Evolutionary conservation across 805 yeast species (phyloP), one percentile per base, ranked within the genome.

Genomic region (Kuraishia ogatae): DNA sequence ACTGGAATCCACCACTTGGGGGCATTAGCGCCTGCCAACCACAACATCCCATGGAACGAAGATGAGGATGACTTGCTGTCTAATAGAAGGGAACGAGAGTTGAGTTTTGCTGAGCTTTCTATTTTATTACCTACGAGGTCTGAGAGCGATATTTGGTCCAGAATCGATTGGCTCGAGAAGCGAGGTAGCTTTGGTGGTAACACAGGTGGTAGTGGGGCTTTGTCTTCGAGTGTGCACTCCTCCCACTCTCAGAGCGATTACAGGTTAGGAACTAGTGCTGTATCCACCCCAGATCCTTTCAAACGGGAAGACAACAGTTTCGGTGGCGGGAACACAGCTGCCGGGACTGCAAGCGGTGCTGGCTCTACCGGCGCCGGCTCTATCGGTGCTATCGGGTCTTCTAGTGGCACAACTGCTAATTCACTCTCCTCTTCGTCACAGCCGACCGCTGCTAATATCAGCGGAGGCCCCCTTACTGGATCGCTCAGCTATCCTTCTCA

Each of bases 1-100:
- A 35, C 43, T 15, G 43, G 43, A 3, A 35, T 35, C n/a, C 39
- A 52, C 43, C 53, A 52, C 24, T 20, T 52, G 26, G 53, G 28
- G 35, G 53, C 53, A 19, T 21, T 52, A 23, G 53, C 53, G 2
- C 53, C 53, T 11, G 53, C 53, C 21, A 52, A 52, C 50, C 53
- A 52, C n/a, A 20, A 53, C 52, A 67, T 74, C 46, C 76, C 79
- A 1, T 80, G 83, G 83, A 69, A 79, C 1, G 69, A 72, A 62
- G 94, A 87, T 53, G 96, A 89, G 67, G 96, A 89, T 68, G 87
- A 84, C 58, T 65, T 82, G 39, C 66, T 89, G 46, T 62, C 81
- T 49, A 77, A 80, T 57, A 73, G 87, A 53, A 69, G 81, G 10
- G 71, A 79, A 52, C 71, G 83, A 59, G 85, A 85, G 55, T 70